phyloP scores from a whole-genome alignment of 2,329 filamentous ascomycete species.

The Aureobasidium sp. region DNA sequence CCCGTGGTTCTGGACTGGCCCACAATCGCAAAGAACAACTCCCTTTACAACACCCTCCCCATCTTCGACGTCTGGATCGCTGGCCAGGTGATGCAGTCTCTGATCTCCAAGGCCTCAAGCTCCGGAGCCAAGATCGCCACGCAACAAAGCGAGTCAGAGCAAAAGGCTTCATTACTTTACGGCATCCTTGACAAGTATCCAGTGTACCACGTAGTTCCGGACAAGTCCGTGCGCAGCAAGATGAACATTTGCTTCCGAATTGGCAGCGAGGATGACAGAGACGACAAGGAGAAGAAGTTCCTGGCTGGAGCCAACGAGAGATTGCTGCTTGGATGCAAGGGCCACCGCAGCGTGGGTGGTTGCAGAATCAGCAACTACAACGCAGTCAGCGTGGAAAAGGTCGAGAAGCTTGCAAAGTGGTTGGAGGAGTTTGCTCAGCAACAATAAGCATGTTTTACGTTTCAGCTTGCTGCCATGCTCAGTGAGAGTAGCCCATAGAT shows the following conservation, averaged over 20 bases:
- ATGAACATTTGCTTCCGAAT: slow-evolving; percentile 97
- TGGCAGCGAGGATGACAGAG: slow-evolving; percentile 49
- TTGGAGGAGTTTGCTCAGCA: slow-evolving; percentile 51
- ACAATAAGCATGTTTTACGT: background rate
- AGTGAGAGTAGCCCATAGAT: no score
- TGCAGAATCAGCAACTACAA: slow-evolving; percentile 89
- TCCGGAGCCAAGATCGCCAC: slow-evolving; percentile 62
- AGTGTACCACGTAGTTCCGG: slow-evolving; percentile 71
- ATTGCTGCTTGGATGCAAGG: slow-evolving; percentile 74
- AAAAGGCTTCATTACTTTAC: slow-evolving; percentile 75
- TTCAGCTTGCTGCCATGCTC: no score
- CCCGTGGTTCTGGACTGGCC: slow-evolving; percentile 78
- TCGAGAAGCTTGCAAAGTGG: slow-evolving; percentile 60
- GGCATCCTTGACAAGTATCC: slow-evolving; percentile 65
- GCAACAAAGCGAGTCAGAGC: slow-evolving; percentile 64
- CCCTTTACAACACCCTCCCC: slow-evolving; percentile 89
- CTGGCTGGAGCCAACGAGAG: slow-evolving; percentile 61
- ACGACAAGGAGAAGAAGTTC: slow-evolving; percentile 69
- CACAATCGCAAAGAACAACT: slow-evolving; percentile 85
- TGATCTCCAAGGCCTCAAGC: slow-evolving; percentile 46
- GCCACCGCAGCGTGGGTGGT: slow-evolving; percentile 78
- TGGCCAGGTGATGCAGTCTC: slow-evolving; percentile 75
- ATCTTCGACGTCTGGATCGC: slow-evolving; percentile 93
- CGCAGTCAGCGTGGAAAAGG: slow-evolving; percentile 61
- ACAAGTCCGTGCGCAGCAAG: slow-evolving; percentile 66